Evolutionary conservation across 2,329 filamentous ascomycete genomes (phyloP).

Genomic region (Diaporthe batatas): DNA sequence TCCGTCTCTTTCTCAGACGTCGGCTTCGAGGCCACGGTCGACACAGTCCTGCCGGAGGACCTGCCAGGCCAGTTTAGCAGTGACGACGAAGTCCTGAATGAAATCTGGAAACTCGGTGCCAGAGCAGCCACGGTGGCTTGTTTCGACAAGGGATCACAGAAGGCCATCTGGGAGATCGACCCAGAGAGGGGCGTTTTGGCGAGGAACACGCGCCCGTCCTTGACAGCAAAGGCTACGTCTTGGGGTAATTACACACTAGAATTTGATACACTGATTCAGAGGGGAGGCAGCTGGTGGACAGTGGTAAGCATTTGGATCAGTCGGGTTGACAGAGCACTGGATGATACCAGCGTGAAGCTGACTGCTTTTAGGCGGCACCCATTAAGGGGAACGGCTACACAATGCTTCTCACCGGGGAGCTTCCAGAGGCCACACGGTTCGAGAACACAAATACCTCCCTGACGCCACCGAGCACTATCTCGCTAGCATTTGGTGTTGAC

Average conservation of each 20-base stretch:
- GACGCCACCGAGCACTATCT: slow-evolving; percentile 52
- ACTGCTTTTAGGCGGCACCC: background rate
- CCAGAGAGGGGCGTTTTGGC: slow-evolving; percentile 45
- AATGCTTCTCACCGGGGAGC: slow-evolving; percentile 5
- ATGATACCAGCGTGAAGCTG: background rate
- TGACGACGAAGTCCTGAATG: slow-evolving; percentile 18
- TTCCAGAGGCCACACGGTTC: slow-evolving; percentile 40
- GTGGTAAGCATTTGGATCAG: slow-evolving; percentile 44
- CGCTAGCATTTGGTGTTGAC: slow-evolving; percentile 51
- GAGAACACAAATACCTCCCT: slow-evolving; percentile 53
- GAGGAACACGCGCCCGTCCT: slow-evolving; percentile 50
- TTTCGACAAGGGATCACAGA: slow-evolving; percentile 19
- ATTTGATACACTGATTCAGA: slow-evolving; percentile 54
- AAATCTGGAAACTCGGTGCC: slow-evolving; percentile 30
- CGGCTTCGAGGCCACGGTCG: slow-evolving; percentile 14
- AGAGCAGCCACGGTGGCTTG: slow-evolving; percentile 22
- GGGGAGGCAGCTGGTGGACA: slow-evolving; percentile 56
- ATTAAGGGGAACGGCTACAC: slow-evolving; percentile 25
- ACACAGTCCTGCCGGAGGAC: background rate
- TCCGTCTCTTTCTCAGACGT: slow-evolving; percentile 9
- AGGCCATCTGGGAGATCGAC: slow-evolving; percentile 27
- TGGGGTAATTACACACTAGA: slow-evolving; percentile 54
- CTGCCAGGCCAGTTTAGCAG: slow-evolving; percentile 16
- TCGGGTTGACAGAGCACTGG: background rate
- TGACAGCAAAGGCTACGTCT: slow-evolving; percentile 45